Evolutionary conservation across 2,329 filamentous ascomycete genomes (phyloP).

Genomic region (Didymella lethalis): DNA sequence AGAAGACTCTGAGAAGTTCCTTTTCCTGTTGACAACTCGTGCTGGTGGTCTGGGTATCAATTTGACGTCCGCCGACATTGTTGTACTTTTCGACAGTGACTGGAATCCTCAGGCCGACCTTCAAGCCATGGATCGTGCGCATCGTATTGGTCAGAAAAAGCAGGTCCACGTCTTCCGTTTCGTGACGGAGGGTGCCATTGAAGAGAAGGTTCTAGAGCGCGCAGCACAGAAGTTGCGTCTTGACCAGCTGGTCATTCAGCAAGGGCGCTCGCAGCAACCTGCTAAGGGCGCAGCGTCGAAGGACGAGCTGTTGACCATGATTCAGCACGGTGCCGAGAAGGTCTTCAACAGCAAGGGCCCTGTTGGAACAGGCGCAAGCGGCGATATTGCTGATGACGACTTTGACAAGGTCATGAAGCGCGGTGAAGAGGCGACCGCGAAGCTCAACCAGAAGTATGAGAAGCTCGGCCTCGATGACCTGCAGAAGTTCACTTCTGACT

Average conservation of each 20-base stretch:
- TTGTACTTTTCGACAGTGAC: slow-evolving; percentile 95
- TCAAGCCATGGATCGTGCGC: slow-evolving; percentile 98
- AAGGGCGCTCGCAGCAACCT: slow-evolving; percentile 90
- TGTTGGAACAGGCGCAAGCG: slow-evolving; percentile 65
- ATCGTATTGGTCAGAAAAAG: slow-evolving; percentile 98
- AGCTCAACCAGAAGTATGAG: slow-evolving; percentile 93
- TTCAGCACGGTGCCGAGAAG: slow-evolving; percentile 96
- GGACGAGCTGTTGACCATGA: slow-evolving; percentile 96
- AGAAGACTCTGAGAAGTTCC: slow-evolving; percentile 83
- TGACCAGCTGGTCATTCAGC: slow-evolving; percentile 97
- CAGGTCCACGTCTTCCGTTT: slow-evolving; percentile 97
- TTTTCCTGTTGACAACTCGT: slow-evolving; percentile 93
- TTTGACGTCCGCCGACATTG: slow-evolving; percentile 91
- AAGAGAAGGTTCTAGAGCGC: slow-evolving; percentile 96
- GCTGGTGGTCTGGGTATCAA: slow-evolving; percentile 98
- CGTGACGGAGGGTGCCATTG: slow-evolving; percentile 96
- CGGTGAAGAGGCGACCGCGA: slow-evolving; percentile 86
- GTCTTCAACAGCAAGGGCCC: slow-evolving; percentile 81
- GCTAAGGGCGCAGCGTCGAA: slow-evolving; percentile 93
- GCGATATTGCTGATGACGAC: slow-evolving; percentile 81
- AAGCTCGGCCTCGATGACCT: slow-evolving; percentile 96
- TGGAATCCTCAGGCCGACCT: slow-evolving; percentile 99
- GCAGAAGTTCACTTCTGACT: slow-evolving; percentile 97
- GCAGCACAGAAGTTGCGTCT: slow-evolving; percentile 96
- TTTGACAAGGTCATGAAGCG: slow-evolving; percentile 87